Percentiles rank a stretch among this genome's conserved stretches.
Evolutionary conservation across 2,329 filamentous ascomycete species (phyloP).

Genomic region (Arthrobotrys pseudoclavata): DNA sequence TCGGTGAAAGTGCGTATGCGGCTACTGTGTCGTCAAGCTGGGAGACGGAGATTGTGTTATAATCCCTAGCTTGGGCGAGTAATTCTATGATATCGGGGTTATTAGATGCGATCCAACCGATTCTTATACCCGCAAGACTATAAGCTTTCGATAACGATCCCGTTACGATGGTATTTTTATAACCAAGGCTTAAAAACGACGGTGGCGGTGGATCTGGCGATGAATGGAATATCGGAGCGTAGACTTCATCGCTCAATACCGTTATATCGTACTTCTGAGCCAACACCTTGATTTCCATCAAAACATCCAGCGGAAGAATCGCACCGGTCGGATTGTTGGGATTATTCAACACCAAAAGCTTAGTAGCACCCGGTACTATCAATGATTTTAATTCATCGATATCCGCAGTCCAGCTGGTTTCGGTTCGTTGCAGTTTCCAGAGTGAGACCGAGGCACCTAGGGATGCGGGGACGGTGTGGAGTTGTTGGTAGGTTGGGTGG

Average conservation of each 20-base stretch:
- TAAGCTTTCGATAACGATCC: constrained; percentile 90
- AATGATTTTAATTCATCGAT: constrained; percentile 76
- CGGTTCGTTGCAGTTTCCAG: constrained; percentile 76
- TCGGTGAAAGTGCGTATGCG: constrained; percentile 77
- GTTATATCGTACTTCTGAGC: constrained; percentile 72
- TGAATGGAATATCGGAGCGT: constrained; percentile 83
- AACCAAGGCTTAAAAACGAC: constrained; percentile 69
- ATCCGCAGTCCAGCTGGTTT: constrained; percentile 77
- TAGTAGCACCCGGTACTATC: constrained; percentile 75
- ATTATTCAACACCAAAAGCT: constrained; percentile 79
- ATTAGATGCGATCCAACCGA: constrained; percentile 84
- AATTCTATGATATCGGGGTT: constrained; percentile 74
- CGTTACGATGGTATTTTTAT: constrained; percentile 78
- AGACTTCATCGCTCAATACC: constrained; percentile 84
- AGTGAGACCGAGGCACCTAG: constrained; percentile 82
- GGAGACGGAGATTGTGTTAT: constrained; percentile 89
- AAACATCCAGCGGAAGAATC: constrained; percentile 74
- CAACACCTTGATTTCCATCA: constrained; percentile 74
- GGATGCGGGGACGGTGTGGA: constrained; percentile 80
- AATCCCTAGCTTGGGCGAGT: constrained; percentile 78
- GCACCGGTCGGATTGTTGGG: constrained; percentile 87
- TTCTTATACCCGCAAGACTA: constrained; percentile 81
- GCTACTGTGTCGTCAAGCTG: constrained; percentile 84
- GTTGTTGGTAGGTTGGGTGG: constrained; percentile 87
- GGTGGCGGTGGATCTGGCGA: constrained; percentile 63